Evolutionary conservation across 495 filamentous ascomycete species (phyloP).

Genomic region (Trichocladium uniseriatum): DNA sequence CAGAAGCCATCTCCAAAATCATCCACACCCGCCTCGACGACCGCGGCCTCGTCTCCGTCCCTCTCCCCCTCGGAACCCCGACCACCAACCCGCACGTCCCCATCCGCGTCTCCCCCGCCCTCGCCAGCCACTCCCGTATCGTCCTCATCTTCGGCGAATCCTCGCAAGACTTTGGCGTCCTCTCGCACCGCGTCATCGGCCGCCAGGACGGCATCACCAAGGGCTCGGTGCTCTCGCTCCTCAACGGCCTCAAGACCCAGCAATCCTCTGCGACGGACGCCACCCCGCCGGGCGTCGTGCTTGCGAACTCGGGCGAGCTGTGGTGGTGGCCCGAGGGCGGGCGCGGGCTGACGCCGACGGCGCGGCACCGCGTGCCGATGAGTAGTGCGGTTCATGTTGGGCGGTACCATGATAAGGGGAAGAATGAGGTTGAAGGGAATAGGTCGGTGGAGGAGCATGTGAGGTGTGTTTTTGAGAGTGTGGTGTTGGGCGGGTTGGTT

Average conservation of each 20-base stretch:
- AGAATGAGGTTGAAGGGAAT: conserved; percentile 52
- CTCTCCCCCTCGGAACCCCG: conserved; percentile 47
- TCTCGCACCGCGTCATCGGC: conserved; percentile 57
- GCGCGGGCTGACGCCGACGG: conserved; percentile 44
- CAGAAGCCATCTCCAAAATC: conserved; percentile 54
- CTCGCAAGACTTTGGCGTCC: conserved; percentile 61
- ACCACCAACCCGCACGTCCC: conserved; percentile 49
- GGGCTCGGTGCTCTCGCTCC: conserved; percentile 56
- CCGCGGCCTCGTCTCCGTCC: conserved; percentile 46
- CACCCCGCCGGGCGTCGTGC: conserved; percentile 44
- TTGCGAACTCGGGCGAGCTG: conserved; percentile 65
- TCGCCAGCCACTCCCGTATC: conserved; percentile 48
- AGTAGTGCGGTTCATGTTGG: conserved; percentile 45
- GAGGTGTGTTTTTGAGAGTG: conserved; percentile 50
- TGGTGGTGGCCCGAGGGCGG: conserved; percentile 54
- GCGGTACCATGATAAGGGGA: conserved; percentile 25
- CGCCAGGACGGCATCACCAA: conserved; percentile 49
- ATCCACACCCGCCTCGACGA: conserved; percentile 51
- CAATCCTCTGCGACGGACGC: conserved; percentile 21
- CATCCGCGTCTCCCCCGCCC: conserved; percentile 53
- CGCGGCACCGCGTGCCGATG: conserved; percentile 47
- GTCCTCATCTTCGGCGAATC: conserved; percentile 67
- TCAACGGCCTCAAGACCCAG: conserved; percentile 40
- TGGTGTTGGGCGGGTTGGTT: conserved; percentile 38
- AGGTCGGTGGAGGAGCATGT: conserved; percentile 46